Base-by-base conservation (phyloP, 2,329 filamentous ascomycete species). In the Xylariales sp. region DNA sequence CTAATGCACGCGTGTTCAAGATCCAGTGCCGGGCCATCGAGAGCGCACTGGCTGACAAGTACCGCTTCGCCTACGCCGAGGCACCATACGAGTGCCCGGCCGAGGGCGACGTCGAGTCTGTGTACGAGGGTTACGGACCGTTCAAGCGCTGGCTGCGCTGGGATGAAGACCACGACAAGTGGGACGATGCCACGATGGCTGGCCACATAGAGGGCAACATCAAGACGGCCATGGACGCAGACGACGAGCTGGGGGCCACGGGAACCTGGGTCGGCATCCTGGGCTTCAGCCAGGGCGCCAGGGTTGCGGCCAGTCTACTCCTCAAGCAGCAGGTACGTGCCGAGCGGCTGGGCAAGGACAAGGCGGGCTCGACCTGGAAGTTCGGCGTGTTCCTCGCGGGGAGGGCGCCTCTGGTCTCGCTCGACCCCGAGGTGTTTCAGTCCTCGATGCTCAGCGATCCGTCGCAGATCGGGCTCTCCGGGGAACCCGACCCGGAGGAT, bases 11-110 rank as follows among this genome's bases (percentile, higher is more conserved):
- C 28, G 77, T 88, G 56, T 89, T 89, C 65, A 66, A 72, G 43
- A 58, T 73, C 10, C 85, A 90, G 63, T 78, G 79, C 48, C 83
- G 85, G 44, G 65, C 65, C 45, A 49, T 76, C 38, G 47, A 55
- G 20, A 57, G 53, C 18, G 31, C 28, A 38, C 72, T 88, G 1
- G 55, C 62, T 30, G 57, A 70, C 6, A 60, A 71, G 31, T 88
- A 88, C 58, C 79, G 85, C 28, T 72, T 89, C 46, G 78, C 85
- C 52, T 91, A 84, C 62, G 78, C 76, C 46, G 77, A 89, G 49
- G 85, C 70, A 0, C 84, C 85, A 2, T 85, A 81, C 57, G 66
- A 71, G 40, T 82, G 77, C 46, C 56, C 67, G 3, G 64, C 83
- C 1, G 80, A 83, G 28, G 69, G 78, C 0, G 81, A 76, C 46